phyloP scores from a whole-genome alignment of 2,329 filamentous ascomycete species.

The Emmonsia crescens region DNA sequence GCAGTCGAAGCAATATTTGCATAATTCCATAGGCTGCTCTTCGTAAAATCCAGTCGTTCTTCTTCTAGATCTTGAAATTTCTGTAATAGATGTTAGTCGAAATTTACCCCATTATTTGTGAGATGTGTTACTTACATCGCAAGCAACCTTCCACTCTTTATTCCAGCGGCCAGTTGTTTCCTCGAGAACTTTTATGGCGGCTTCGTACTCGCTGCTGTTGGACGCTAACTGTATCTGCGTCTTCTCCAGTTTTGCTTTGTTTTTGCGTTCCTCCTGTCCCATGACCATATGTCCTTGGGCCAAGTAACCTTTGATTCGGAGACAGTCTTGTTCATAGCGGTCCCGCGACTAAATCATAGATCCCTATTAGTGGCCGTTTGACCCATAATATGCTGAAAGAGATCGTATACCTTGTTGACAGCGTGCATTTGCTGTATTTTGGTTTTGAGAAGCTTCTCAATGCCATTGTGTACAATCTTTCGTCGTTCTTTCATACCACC shows the following conservation, averaged over 20 bases:
- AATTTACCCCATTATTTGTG: not conserved
- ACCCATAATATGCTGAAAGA: not conserved
- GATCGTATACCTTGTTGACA: conserved; percentile 69
- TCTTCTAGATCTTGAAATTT: conserved; percentile 99
- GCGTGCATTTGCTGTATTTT: conserved; percentile 84
- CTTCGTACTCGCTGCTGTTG: conserved; percentile 88
- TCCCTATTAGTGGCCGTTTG: not conserved
- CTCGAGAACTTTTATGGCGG: conserved; percentile 82
- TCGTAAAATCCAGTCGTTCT: conserved; percentile 91
- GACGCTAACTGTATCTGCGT: conserved; percentile 90
- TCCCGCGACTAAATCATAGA: conserved; percentile 57
- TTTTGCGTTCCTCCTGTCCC: conserved; percentile 97
- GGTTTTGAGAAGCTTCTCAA: conserved; percentile 86
- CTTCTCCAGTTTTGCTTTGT: conserved; percentile 97
- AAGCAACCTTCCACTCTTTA: conserved; percentile 93
- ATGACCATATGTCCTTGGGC: conserved; percentile 99
- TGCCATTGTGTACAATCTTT: conserved; percentile 89
- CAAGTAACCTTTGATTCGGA: conserved; percentile 96
- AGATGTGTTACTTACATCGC: conserved; percentile 46
- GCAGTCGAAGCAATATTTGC: conserved; percentile 95
- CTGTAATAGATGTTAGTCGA: conserved; percentile 32
- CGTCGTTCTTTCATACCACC: conserved; percentile 92
- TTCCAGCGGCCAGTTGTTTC: conserved; percentile 96
- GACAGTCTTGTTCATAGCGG: conserved; percentile 90
- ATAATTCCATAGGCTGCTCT: conserved; percentile 96